Evolutionary conservation across 441 rosid genomes (phyloP).

Genomic region (Flueggea neowawraea): DNA sequence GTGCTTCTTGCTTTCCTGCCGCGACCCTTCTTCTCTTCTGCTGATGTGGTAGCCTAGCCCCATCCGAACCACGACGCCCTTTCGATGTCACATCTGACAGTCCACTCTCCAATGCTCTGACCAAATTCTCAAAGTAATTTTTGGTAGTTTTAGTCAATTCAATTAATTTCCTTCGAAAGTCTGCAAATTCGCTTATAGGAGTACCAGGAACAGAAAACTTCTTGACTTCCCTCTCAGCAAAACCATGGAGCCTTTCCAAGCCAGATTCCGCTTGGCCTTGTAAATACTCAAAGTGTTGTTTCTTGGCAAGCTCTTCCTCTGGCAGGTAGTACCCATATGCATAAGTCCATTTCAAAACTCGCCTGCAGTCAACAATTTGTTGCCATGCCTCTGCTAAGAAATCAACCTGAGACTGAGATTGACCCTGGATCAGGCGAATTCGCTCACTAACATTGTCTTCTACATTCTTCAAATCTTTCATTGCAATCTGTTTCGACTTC

Average conservation of each 20-base stretch:
- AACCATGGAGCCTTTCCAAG: constrained; percentile 33
- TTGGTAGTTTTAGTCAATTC: constrained; percentile 17
- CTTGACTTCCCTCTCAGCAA: constrained; percentile 27
- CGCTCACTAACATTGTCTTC: constrained; percentile 18
- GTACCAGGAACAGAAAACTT: constrained; percentile 2
- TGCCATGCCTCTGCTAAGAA: constrained; percentile 35
- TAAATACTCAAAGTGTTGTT: constrained; percentile 72
- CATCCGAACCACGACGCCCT: constrained; percentile 1
- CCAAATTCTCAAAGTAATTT: constrained; percentile 5
- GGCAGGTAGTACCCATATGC: constrained; percentile 89
- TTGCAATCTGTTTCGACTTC: constrained; percentile 27
- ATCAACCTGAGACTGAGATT: constrained; percentile 12
- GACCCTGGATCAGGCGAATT: constrained; percentile 16
- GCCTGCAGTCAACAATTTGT: constrained; percentile 88
- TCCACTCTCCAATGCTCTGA: constrained; percentile 2
- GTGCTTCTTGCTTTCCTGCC: too few relatives aligned
- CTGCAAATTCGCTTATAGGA: constrained; percentile 16
- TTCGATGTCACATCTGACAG: not conserved
- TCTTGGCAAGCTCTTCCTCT: constrained; percentile 53
- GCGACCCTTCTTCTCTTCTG: too few relatives aligned
- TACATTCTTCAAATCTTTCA: constrained; percentile 16
- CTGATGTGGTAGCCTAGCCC: not conserved
- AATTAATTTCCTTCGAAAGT: constrained; percentile 24
- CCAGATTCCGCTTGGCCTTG: constrained; percentile 59
- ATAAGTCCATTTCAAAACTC: constrained; percentile 89